Conservation (phyloP, 768 basidiomycete genomes). For the Boletus coccyginus region DNA sequence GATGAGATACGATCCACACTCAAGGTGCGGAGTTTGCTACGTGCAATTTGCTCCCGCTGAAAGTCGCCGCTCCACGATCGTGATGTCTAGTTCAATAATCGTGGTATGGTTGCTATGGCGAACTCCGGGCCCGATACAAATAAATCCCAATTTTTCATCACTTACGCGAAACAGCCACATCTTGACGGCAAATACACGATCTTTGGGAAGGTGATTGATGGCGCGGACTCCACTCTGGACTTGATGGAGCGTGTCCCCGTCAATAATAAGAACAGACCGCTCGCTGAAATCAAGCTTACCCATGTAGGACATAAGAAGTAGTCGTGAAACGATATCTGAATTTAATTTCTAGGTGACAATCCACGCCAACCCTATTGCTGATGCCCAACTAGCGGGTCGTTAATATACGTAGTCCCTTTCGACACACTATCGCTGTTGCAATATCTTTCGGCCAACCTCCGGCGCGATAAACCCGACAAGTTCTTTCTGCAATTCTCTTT, state of each 20-base stretch:
- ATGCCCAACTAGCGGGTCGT: conserved; percentile 43
- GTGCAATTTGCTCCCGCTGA: background rate
- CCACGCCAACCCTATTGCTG: conserved; percentile 94
- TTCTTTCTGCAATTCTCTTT: conserved; percentile 88
- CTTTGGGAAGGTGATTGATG: conserved; percentile 98
- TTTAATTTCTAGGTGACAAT: conserved; percentile 61
- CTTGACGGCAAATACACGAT: conserved; percentile 95
- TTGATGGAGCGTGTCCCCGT: conserved; percentile 93
- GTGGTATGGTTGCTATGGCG: conserved; percentile 97
- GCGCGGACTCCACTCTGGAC: conserved; percentile 90
- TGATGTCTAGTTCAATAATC: conserved; percentile 76
- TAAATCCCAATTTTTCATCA: conserved; percentile 88
- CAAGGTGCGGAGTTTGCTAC: conserved; percentile 54
- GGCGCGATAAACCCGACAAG: conserved; percentile 70
- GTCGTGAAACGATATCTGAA: background rate
- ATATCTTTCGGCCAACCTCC: background rate
- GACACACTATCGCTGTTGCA: background rate
- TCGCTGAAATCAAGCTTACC: conserved; percentile 79
- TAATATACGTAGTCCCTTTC: conserved; percentile 10
- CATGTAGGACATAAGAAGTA: conserved; percentile 49
- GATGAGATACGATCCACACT: conserved; percentile 94
- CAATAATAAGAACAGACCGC: conserved; percentile 84
- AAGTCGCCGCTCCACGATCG: background rate
- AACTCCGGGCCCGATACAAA: conserved; percentile 94
- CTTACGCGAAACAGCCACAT: conserved; percentile 90